Conservation (phyloP, 768 basidiomycete genomes). For the Lactarius trivialis region DNA sequence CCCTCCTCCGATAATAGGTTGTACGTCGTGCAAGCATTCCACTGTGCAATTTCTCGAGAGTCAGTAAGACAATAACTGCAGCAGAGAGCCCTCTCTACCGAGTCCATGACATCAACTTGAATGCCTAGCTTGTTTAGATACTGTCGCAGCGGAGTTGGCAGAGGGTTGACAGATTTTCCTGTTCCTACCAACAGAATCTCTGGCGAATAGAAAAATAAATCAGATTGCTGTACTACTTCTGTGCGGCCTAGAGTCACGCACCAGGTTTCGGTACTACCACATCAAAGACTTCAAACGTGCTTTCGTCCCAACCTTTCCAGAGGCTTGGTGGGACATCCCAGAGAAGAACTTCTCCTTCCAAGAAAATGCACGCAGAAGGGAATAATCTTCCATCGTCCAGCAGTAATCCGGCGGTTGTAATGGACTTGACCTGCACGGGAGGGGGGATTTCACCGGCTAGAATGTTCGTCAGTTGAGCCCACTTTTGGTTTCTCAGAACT, state of each 20-base stretch:
- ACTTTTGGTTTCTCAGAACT: slow-evolving; percentile 14
- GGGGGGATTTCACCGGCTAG: slow-evolving; percentile 64
- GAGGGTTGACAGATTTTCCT: slow-evolving; percentile 60
- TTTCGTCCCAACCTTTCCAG: slow-evolving; percentile 67
- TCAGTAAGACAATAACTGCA: background rate
- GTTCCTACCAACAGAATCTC: slow-evolving; percentile 91
- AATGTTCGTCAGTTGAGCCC: slow-evolving; percentile 52
- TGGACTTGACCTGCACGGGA: slow-evolving; percentile 63
- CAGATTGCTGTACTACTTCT: background rate
- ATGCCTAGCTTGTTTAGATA: slow-evolving; percentile 74
- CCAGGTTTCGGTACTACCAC: slow-evolving; percentile 81
- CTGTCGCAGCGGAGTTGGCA: slow-evolving; percentile 58
- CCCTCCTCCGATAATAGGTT: slow-evolving; percentile 93
- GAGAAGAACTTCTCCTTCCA: slow-evolving; percentile 79
- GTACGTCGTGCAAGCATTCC: slow-evolving; percentile 94
- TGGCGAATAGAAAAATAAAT: slow-evolving; percentile 28
- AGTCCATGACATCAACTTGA: slow-evolving; percentile 85
- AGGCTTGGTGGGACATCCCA: slow-evolving; percentile 74
- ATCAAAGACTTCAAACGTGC: slow-evolving; percentile 77
- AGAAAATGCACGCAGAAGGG: slow-evolving; percentile 71
- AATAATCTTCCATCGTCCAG: slow-evolving; percentile 76
- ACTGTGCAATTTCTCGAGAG: slow-evolving; percentile 33
- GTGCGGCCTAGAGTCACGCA: slow-evolving; percentile 36
- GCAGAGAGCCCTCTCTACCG: slow-evolving; percentile 36
- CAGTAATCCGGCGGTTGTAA: slow-evolving; percentile 56